These are phyloP conservation scores for Grosmannia clavigera DNA, from an alignment of 2,329 filamentous ascomycete species.

Conservation along the genomic window DNA sequence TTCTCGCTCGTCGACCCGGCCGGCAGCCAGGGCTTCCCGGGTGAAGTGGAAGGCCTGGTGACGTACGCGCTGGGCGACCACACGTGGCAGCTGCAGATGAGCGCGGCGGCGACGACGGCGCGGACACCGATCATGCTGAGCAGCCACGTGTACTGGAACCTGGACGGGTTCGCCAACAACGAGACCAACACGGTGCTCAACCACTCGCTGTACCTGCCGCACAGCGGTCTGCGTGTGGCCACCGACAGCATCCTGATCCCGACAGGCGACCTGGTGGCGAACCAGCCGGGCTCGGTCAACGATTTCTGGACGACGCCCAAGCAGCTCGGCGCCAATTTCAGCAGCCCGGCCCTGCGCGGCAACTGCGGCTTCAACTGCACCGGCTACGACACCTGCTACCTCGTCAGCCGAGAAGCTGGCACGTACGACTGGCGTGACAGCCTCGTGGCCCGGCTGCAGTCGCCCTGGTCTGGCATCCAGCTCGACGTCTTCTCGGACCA, in stretches of 20 bases:
- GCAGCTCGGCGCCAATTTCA: conserved; percentile 59
- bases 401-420: conserved; percentile 47
- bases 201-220: conserved; percentile 62
- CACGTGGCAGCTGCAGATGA: conserved; percentile 63
- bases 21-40: conserved; percentile 66
- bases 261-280: conserved; percentile 62
- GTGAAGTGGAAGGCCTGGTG: conserved; percentile 60
- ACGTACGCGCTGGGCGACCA: conserved; percentile 57
- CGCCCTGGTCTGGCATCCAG: conserved; percentile 69
- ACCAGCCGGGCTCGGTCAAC: conserved; percentile 54
- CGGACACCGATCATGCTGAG: conserved; percentile 76
- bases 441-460: conserved; percentile 55
- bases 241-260: conserved; percentile 63
- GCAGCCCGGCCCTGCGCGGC: conserved; percentile 45
- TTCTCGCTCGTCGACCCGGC: conserved; percentile 63
- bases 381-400: conserved; percentile 67
- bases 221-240: conserved; percentile 55
- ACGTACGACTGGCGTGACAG: conserved; percentile 51
- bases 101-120: conserved; percentile 57
- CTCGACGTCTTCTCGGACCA: conserved; percentile 75
- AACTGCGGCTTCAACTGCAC: conserved; percentile 76
- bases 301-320: conserved; percentile 77
- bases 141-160: conserved; percentile 67
- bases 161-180: conserved; percentile 67
- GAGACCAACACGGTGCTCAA: conserved; percentile 53